These are phyloP conservation scores for Lasiodiplodia citricola DNA, from an alignment of 2,329 filamentous ascomycete species.

Conservation along the genomic window DNA sequence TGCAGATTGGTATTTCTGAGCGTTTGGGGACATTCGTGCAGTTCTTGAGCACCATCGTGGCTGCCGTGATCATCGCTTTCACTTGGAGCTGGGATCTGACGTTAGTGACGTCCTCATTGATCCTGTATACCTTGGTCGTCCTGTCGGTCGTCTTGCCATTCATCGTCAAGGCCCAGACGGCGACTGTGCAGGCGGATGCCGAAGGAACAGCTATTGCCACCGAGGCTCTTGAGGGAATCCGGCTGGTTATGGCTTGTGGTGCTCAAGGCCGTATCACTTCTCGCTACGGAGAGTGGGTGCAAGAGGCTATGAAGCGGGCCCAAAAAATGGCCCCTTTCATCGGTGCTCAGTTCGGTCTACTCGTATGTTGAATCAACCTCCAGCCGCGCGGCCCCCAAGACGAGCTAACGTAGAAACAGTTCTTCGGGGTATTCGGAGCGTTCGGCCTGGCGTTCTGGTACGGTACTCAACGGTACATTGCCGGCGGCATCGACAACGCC, in stretches of 20 bases:
- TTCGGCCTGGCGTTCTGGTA: slow-evolving; percentile 48
- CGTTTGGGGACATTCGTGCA: slow-evolving; percentile 54
- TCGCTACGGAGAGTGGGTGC: background rate
- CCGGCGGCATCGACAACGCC: slow-evolving; percentile 39
- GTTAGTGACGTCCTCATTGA: slow-evolving; percentile 53
- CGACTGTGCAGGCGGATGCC: background rate
- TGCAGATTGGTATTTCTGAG: slow-evolving; percentile 62
- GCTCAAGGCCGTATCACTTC: background rate
- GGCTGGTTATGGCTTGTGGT: slow-evolving; percentile 8
- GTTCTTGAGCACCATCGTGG: slow-evolving; percentile 47
- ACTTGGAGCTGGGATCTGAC: slow-evolving; percentile 59
- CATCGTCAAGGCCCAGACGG: background rate
- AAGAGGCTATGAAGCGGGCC: background rate
- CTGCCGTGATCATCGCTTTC: slow-evolving; percentile 59
- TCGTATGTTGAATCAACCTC: background rate
- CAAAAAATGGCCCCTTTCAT: background rate
- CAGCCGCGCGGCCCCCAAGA: too few species aligned
- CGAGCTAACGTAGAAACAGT: background rate
- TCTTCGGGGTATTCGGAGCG: slow-evolving; percentile 44
- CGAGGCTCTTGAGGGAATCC: background rate
- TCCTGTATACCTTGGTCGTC: slow-evolving; percentile 38
- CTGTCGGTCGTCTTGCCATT: slow-evolving; percentile 25
- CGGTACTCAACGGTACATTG: slow-evolving; percentile 42
- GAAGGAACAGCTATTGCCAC: background rate
- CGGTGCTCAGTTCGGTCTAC: background rate